phyloP scores from a whole-genome alignment of 805 yeast genomes.

The Lachancea lanzarotensis region DNA sequence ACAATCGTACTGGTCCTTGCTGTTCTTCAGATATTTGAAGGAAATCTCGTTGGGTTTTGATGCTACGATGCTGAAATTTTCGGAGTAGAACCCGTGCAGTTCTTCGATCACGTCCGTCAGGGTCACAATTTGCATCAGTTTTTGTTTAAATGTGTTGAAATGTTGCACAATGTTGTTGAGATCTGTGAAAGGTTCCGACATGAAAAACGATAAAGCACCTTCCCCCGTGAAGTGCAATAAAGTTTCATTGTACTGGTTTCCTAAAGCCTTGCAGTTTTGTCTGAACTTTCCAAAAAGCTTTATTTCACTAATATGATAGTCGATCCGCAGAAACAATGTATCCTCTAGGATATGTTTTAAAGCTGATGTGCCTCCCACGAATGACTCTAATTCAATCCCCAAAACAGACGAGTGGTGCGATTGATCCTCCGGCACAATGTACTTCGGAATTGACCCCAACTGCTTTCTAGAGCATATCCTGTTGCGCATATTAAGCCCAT shows the following conservation, averaged over 20 bases:
- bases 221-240: conserved; percentile 24
- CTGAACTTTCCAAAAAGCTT: conserved; percentile 29
- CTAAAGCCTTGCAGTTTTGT: conserved; percentile 26
- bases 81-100: conserved; percentile 29
- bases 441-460: conserved; percentile 20
- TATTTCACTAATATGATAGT: conserved; percentile 26
- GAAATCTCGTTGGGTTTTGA: conserved; percentile 31
- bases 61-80: conserved; percentile 27
- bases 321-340: conserved; percentile 29
- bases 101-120: conserved; percentile 32
- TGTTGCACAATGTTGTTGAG: conserved; percentile 24
- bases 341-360: conserved; percentile 25
- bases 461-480: conserved; percentile 20
- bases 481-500: conserved; percentile 28
- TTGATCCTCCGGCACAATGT: conserved; percentile 11
- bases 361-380: conserved; percentile 27
- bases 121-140: conserved; percentile 29
- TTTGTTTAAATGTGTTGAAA: conserved; percentile 26
- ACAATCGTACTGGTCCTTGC: conserved; percentile 27
- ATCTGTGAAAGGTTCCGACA: conserved; percentile 23
- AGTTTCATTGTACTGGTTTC: conserved; percentile 26
- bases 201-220: conserved; percentile 25
- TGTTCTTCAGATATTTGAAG: conserved; percentile 29
- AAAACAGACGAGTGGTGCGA: conserved; percentile 18
- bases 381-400: conserved; percentile 27